These are phyloP conservation scores for Phlyctochytrium bullatum DNA, from an alignment of 192 early-diverging fungal species.

Conservation along the genomic window DNA sequence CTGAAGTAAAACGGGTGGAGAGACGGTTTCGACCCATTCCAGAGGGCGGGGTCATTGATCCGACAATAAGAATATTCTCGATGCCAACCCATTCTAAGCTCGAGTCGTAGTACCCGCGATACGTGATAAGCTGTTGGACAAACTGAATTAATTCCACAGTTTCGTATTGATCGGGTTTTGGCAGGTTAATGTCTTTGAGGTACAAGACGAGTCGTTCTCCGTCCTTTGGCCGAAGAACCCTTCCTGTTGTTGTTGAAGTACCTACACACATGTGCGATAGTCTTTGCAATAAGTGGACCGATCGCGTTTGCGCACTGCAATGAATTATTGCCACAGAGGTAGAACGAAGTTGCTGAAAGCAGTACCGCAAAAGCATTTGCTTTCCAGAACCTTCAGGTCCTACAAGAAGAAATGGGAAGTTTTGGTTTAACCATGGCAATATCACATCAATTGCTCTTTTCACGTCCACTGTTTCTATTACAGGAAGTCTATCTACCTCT, in stretches of 20 bases:
- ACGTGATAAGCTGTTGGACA: constrained; percentile 56
- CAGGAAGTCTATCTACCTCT: constrained; percentile 39
- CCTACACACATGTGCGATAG: constrained; percentile 49
- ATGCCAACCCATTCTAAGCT: constrained; percentile 57
- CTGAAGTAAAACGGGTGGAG: constrained; percentile 53
- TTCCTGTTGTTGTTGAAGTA: constrained; percentile 43
- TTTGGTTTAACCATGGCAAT: constrained; percentile 53
- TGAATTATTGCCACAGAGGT: constrained; percentile 48
- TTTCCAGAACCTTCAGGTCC: constrained; percentile 60
- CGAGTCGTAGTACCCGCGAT: constrained; percentile 53
- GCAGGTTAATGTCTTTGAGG: constrained; percentile 62
- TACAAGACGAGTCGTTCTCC: constrained; percentile 52
- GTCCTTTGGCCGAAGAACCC: constrained; percentile 54
- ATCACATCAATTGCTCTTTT: constrained; percentile 41
- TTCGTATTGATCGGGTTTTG: constrained; percentile 57
- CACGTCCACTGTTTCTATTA: constrained; percentile 53
- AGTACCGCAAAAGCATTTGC: constrained; percentile 50
- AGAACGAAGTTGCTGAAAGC: constrained; percentile 41
- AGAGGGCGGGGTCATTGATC: constrained; percentile 54
- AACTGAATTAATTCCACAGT: constrained; percentile 61
- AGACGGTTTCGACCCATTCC: constrained; percentile 50
- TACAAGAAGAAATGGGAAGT: constrained; percentile 45
- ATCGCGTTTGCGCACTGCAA: constrained; percentile 58
- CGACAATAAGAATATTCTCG: constrained; percentile 59
- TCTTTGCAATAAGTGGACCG: constrained; percentile 50